Conservation (phyloP, 2,329 filamentous ascomycete genomes). For the Lasiodiplodia sp. region DNA sequence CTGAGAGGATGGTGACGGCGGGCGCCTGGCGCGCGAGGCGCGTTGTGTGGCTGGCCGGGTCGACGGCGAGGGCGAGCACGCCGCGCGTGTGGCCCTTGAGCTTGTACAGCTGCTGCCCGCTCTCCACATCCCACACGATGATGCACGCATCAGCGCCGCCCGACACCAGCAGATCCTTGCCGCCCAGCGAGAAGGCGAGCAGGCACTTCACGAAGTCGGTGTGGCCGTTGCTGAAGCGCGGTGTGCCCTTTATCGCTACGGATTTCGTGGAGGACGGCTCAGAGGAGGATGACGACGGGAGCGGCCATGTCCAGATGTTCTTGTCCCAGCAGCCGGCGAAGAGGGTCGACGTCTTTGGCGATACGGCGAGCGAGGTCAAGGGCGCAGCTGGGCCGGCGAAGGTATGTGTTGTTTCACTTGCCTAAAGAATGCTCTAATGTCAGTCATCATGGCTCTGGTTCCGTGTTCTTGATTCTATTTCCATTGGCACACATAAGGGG, state of each 20-base stretch:
- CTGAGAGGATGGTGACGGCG: slow-evolving; percentile 71
- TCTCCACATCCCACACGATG: slow-evolving; percentile 79
- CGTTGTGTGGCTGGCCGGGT: slow-evolving; percentile 63
- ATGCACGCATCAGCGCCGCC: slow-evolving; percentile 57
- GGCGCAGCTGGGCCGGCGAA: slow-evolving; percentile 82
- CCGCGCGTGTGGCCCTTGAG: slow-evolving; percentile 81
- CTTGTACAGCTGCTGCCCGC: slow-evolving; percentile 73
- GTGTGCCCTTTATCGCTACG: slow-evolving; percentile 59
- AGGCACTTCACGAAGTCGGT: slow-evolving; percentile 91
- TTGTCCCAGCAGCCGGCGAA: slow-evolving; percentile 97
- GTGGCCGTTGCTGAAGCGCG: slow-evolving; percentile 63
- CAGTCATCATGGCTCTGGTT: background rate
- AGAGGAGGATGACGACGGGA: slow-evolving; percentile 4
- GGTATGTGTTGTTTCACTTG: slow-evolving; percentile 52
- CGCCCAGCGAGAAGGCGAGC: slow-evolving; percentile 66
- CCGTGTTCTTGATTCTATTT: no score
- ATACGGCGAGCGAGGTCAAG: slow-evolving; percentile 55
- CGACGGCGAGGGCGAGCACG: slow-evolving; percentile 79
- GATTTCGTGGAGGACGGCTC: slow-evolving; percentile 1
- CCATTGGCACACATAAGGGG: background rate
- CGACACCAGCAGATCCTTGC: slow-evolving; percentile 61
- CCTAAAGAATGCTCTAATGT: slow-evolving; percentile 41
- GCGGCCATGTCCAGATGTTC: slow-evolving; percentile 80
- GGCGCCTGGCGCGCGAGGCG: slow-evolving; percentile 31
- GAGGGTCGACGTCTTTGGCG: slow-evolving; percentile 56